phyloP scores from a whole-genome alignment of 2,329 filamentous ascomycete species.

The Fusarium camptoceras region DNA sequence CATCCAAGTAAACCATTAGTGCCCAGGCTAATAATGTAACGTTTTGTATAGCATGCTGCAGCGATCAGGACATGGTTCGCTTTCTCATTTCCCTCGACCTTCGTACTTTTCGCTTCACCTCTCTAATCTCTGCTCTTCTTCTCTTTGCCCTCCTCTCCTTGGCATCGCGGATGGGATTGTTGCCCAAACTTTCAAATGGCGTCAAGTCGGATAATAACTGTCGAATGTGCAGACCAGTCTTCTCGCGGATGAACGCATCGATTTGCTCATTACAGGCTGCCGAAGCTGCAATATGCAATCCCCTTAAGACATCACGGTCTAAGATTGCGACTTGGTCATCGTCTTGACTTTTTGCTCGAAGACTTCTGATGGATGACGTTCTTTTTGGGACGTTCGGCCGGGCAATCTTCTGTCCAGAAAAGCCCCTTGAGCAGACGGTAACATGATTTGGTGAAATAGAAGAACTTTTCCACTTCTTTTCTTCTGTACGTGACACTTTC shows the following conservation, averaged over 20 bases:
- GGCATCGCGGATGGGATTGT: slow-evolving; percentile 43
- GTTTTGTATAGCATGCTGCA: not conserved
- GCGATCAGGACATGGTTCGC: slow-evolving; percentile 2
- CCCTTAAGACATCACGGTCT: slow-evolving; percentile 65
- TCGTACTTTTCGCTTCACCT: slow-evolving; percentile 53
- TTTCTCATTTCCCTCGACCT: slow-evolving; percentile 48
- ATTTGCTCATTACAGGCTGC: slow-evolving; percentile 67
- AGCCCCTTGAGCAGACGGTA: slow-evolving; percentile 46
- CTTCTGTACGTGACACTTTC: not conserved
- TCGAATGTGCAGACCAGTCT: slow-evolving; percentile 65
- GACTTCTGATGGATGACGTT: slow-evolving; percentile 51
- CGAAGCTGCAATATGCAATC: slow-evolving; percentile 66
- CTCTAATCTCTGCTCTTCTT: slow-evolving; percentile 50
- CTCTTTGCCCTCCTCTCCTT: slow-evolving; percentile 45
- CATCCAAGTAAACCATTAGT: slow-evolving; percentile 8
- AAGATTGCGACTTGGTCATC: slow-evolving; percentile 55
- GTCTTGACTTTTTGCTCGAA: slow-evolving; percentile 42
- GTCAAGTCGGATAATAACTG: slow-evolving; percentile 67
- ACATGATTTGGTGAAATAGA: slow-evolving; percentile 37
- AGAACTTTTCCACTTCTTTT: not conserved
- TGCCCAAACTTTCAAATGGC: slow-evolving; percentile 60
- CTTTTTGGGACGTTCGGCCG: slow-evolving; percentile 53
- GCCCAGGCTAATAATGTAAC: slow-evolving; percentile 17
- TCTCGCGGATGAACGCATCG: slow-evolving; percentile 63
- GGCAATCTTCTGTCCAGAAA: slow-evolving; percentile 41